These are phyloP conservation scores for Cytospora mali DNA, from an alignment of 2,329 filamentous ascomycete genomes.

Conservation along the genomic window DNA sequence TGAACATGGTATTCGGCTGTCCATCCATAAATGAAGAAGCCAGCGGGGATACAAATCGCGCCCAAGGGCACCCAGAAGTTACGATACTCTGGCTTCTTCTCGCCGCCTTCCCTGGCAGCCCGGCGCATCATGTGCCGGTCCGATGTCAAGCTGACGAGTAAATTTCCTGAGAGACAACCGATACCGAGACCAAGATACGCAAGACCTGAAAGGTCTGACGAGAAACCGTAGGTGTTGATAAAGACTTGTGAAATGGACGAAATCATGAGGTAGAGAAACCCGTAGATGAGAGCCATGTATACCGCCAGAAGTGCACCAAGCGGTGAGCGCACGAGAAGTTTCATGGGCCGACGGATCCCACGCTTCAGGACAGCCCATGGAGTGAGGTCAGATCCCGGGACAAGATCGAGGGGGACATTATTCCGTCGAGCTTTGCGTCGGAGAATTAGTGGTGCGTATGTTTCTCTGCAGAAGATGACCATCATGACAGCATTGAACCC, in stretches of 20 bases:
- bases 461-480: constrained; percentile 45
- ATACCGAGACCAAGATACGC: constrained; percentile 54
- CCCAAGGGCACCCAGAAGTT: constrained; percentile 31
- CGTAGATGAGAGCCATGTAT: constrained; percentile 42
- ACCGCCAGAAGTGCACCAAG: constrained; percentile 50
- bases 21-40: constrained; percentile 42
- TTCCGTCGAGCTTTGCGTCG: constrained; percentile 46
- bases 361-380: not conserved
- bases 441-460: constrained; percentile 46
- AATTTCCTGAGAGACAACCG: constrained; percentile 1
- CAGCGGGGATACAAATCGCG: constrained; percentile 34
- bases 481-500: constrained; percentile 40
- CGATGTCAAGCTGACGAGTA: not conserved
- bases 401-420: constrained; percentile 43
- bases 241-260: constrained; percentile 45
- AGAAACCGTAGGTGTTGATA: constrained; percentile 39
- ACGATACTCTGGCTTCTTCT: constrained; percentile 34
- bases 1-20: constrained; percentile 39
- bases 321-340: constrained; percentile 55
- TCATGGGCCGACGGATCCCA: constrained; percentile 41
- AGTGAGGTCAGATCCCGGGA: constrained; percentile 41
- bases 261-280: constrained; percentile 43
- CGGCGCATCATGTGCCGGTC: not conserved
- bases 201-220: constrained; percentile 36
- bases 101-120: not conserved